A percentile compares a stretch with the other conserved stretches of the same genome.
Conservation (phyloP, 169 alveolate genomes). For the Eimeria necatrix region DNA sequence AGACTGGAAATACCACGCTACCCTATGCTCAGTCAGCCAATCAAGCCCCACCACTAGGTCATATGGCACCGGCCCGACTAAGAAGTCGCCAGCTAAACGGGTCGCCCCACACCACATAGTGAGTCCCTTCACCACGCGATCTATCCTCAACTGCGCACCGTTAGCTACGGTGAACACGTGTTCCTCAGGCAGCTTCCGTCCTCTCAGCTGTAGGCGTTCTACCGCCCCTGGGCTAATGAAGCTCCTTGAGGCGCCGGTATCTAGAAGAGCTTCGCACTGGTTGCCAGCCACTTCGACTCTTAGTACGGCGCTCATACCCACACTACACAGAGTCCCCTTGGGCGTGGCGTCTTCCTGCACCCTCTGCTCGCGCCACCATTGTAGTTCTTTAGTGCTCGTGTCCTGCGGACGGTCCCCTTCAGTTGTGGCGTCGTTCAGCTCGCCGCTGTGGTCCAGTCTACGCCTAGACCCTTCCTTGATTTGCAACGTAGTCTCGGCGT, state of each 20-base stretch:
- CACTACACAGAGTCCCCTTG: neutral
- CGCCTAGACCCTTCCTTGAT: neutral
- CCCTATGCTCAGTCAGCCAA: no score
- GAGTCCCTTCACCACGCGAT: constrained; percentile 20
- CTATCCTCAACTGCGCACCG: neutral
- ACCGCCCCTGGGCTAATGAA: neutral
- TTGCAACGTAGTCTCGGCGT: neutral
- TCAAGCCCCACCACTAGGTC: no score
- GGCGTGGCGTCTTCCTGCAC: neutral
- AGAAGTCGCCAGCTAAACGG: no score
- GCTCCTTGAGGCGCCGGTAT: neutral
- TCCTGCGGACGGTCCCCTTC: neutral
- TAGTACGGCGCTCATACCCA: neutral
- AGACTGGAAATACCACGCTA: no score
- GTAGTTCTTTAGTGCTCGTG: neutral
- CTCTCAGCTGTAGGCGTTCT: neutral
- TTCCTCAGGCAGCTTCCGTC: neutral
- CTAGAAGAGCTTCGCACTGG: neutral
- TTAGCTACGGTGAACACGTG: neutral
- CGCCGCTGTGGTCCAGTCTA: neutral
- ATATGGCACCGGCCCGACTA: no score
- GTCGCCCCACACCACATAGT: no score
- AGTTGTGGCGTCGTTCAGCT: neutral
- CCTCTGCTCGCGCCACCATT: constrained; percentile 15
- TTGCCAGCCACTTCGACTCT: constrained; percentile 19